These are phyloP conservation scores for Polygonum maritimum DNA, from an alignment of 148 eudicot genomes.

Conservation along the genomic window DNA sequence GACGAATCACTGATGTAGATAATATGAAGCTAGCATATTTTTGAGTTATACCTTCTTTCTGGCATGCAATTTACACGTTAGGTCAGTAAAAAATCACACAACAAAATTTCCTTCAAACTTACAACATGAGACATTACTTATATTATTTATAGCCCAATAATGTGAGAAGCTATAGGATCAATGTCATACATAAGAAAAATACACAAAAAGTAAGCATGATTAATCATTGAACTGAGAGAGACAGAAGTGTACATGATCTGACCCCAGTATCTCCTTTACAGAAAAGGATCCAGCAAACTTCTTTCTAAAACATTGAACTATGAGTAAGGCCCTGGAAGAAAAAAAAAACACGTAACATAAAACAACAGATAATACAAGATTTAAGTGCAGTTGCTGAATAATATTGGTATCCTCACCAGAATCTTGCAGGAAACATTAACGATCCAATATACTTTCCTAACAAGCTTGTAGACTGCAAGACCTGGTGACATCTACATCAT, in stretches of 20 bases:
- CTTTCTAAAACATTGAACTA: conserved; percentile 59
- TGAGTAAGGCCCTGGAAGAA: conserved; percentile 63
- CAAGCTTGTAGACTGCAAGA: conserved; percentile 43
- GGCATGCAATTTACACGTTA: conserved; percentile 14
- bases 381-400: background rate
- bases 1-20: conserved; percentile 29
- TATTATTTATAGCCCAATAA: background rate
- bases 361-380: background rate
- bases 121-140: background rate
- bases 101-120: background rate
- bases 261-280: conserved; percentile 73
- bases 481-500: conserved; percentile 11
- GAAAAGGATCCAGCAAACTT: conserved; percentile 58
- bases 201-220: background rate
- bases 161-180: background rate
- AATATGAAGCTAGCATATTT: conserved; percentile 49
- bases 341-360: background rate
- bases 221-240: conserved; percentile 11
- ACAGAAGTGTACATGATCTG: conserved; percentile 59
- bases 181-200: background rate
- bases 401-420: conserved; percentile 45
- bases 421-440: conserved; percentile 51
- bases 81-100: background rate
- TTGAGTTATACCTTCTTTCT: conserved; percentile 75
- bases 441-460: conserved; percentile 54